Conservation (phyloP, 1,284 basidiomycete genomes). For the Moniliella sp. region DNA sequence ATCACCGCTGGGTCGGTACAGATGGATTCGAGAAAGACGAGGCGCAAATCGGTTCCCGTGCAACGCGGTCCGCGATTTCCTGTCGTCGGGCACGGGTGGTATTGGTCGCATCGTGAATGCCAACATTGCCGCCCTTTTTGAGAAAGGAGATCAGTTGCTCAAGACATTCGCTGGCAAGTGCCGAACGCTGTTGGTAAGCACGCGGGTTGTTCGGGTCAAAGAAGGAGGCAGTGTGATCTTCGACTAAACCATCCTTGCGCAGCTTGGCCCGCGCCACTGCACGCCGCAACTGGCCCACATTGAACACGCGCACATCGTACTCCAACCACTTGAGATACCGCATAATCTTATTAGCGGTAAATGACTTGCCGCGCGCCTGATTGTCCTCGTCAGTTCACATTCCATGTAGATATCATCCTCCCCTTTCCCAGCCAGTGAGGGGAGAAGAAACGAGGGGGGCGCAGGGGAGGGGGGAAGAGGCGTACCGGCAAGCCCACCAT, state of each 20-base stretch:
- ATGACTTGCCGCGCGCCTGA: slow-evolving; percentile 31
- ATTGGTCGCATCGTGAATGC: slow-evolving; percentile 93
- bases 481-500: slow-evolving; percentile 55
- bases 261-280: slow-evolving; percentile 55
- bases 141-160: slow-evolving; percentile 89
- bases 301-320: slow-evolving; percentile 94
- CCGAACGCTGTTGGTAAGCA: slow-evolving; percentile 56
- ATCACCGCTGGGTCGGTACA: slow-evolving; percentile 86
- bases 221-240: slow-evolving; percentile 74
- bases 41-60: slow-evolving; percentile 60
- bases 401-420: too few species aligned
- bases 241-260: slow-evolving; percentile 50
- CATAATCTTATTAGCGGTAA: slow-evolving; percentile 31
- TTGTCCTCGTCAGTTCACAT: too few species aligned
- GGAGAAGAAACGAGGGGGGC: too few species aligned
- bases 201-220: slow-evolving; percentile 70
- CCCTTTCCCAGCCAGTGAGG: too few species aligned
- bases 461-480: too few species aligned
- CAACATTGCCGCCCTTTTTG: slow-evolving; percentile 75
- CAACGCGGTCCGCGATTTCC: slow-evolving; percentile 57
- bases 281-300: slow-evolving; percentile 81
- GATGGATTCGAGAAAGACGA: slow-evolving; percentile 80
- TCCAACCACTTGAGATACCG: slow-evolving; percentile 63
- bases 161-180: slow-evolving; percentile 69
- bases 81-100: slow-evolving; percentile 57